Base-by-base conservation (phyloP, 1,139 yeast species). In the Lipomyces yarrowii region DNA sequence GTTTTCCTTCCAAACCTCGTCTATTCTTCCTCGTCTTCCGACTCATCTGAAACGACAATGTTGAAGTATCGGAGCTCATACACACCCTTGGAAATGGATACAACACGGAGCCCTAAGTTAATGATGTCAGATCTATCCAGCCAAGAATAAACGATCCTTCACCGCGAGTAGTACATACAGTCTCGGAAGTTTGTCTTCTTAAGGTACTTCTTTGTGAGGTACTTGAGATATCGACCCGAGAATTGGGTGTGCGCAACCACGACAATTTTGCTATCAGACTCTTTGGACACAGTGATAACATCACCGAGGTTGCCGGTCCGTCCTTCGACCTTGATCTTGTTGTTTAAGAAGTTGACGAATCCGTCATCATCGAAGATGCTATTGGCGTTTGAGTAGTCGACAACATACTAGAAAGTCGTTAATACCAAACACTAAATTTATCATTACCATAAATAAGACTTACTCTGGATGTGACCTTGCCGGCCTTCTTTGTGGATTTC, bases 211-310 rank as follows among this genome's bases (percentile, higher is more conserved):
- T 94, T 94, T 80, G 98, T 91, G 82, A 94, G 87, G 94, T 93
- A 94, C 87, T 94, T 94, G 83, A 92, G 90, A 96, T 94, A 94
- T 87, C 96, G 94, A 86, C 99, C 99, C 77, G 98, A 92, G 94
- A 96, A 94, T 86, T 91, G 89, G 84, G 96, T 84, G 84, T 89
- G 87, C 75, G 98, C 86, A 75, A 89, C 92, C 83, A 92, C 89
- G 80, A 91, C 92, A 79, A 86, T 81, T 83, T 87, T 84, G 84
- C 87, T 87, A 83, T 86, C 85, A 78, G 90, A 91, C 81, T 91
- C 96, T 78, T 87, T 84, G 79, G 93, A 84, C 76, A 94, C 92
- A 73, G 94, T 84, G 86, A 96, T 88, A 80, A 89, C 90, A 81
- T 91, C 96, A 84, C 97, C 97, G 81, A 96, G 90, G 92, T 92